Percentiles rank a stretch among this genome's conserved stretches.
Evolutionary conservation across 768 basidiomycete genomes (phyloP).

Genomic region (Serendipita sp.): DNA sequence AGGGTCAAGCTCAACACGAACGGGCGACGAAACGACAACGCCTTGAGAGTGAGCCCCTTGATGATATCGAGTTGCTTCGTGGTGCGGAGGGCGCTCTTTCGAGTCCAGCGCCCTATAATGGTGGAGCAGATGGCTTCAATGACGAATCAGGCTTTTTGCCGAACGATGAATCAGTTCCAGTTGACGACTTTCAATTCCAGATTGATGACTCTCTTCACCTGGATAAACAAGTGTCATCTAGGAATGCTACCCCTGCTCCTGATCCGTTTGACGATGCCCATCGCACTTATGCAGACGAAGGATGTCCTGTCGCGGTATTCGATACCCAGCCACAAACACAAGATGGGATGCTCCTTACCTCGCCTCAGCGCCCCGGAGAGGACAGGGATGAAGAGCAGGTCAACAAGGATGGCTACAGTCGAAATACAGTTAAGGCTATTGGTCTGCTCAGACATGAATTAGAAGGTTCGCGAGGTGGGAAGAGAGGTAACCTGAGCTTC

Average conservation of each 20-base stretch:
- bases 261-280: constrained; percentile 43
- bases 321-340: constrained; percentile 43
- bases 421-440: constrained; percentile 77
- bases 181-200: constrained; percentile 64
- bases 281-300: constrained; percentile 50
- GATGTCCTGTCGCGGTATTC: constrained; percentile 70
- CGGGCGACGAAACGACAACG: constrained; percentile 45
- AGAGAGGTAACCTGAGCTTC: constrained; percentile 59
- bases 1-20: constrained; percentile 38
- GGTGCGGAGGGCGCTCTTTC: constrained; percentile 34
- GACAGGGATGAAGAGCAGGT: constrained; percentile 12
- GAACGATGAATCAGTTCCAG: constrained; percentile 11
- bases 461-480: constrained; percentile 32
- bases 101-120: constrained; percentile 40
- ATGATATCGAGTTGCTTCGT: constrained; percentile 44
- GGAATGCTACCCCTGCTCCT: constrained; percentile 49
- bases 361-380: constrained; percentile 8
- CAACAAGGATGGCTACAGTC: constrained; percentile 39
- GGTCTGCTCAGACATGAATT: constrained; percentile 59
- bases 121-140: constrained; percentile 35
- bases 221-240: constrained; percentile 15
- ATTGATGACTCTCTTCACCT: constrained; percentile 34
- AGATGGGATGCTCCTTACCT: constrained; percentile 21
- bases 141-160: constrained; percentile 27
- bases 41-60: constrained; percentile 28